These are phyloP conservation scores for Silene uniflora DNA, from an alignment of 148 eudicot genomes.

Conservation along the genomic window DNA sequence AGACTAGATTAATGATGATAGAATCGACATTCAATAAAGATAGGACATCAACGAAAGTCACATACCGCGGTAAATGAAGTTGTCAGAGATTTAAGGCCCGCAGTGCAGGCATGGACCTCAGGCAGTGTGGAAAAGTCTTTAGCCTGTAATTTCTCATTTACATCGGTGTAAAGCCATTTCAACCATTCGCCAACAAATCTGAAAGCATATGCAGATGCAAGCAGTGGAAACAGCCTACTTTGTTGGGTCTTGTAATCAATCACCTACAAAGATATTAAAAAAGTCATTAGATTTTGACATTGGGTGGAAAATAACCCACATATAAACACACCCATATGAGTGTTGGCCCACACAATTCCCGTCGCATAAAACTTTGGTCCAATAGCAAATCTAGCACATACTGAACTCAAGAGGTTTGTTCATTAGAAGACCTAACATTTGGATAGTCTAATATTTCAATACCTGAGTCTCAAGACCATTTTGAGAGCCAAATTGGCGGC, in stretches of 20 bases:
- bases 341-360: too few relatives aligned
- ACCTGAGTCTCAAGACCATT: slow-evolving; percentile 96
- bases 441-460: slow-evolving; percentile 11
- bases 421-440: too few relatives aligned
- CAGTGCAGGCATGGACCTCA: slow-evolving; percentile 98
- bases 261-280: slow-evolving; percentile 40
- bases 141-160: slow-evolving; percentile 70
- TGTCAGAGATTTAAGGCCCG: slow-evolving; percentile 94
- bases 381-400: too few relatives aligned
- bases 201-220: slow-evolving; percentile 97
- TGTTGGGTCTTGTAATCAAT: slow-evolving; percentile 98
- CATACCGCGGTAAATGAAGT: slow-evolving; percentile 88
- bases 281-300: too few relatives aligned
- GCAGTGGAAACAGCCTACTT: slow-evolving; percentile 89
- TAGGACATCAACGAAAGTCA: slow-evolving; percentile 2
- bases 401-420: too few relatives aligned
- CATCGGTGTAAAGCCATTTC: slow-evolving; percentile 87
- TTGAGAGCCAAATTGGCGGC: slow-evolving; percentile 89
- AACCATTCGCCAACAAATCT: slow-evolving; percentile 96
- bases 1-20: not conserved
- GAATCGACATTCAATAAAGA: too few relatives aligned
- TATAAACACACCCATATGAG: too few relatives aligned
- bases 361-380: too few relatives aligned
- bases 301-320: too few relatives aligned
- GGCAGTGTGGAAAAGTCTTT: slow-evolving; percentile 94